phyloP scores from a whole-genome alignment of 1,284 basidiomycete species.

The Puccinia coronata region DNA sequence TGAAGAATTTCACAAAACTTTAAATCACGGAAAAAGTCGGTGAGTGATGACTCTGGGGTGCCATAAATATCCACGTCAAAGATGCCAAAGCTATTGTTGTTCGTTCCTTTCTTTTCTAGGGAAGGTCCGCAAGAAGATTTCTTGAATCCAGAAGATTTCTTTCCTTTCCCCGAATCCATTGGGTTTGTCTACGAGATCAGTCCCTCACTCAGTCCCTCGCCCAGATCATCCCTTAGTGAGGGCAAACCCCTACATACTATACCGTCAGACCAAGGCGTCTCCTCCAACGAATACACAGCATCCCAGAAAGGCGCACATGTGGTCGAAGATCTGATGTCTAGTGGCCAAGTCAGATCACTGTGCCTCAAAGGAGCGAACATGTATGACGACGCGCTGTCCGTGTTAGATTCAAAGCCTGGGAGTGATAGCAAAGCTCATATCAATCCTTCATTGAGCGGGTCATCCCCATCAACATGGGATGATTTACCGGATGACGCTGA shows the following conservation, averaged over 20 bases:
- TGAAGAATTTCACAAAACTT: constrained; percentile 19
- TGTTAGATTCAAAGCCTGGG: background rate
- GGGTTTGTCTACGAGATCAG: background rate
- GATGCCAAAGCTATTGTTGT: background rate
- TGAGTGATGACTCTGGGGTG: constrained; percentile 13
- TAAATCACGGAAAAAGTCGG: background rate
- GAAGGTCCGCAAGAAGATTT: background rate
- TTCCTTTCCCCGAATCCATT: background rate
- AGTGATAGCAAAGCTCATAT: constrained; percentile 12
- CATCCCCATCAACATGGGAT: constrained; percentile 5
- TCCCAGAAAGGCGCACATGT: background rate
- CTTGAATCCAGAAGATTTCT: constrained; percentile 29
- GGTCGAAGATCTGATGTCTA: background rate
- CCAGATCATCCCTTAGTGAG: background rate
- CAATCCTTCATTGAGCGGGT: background rate
- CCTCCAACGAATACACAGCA: no score
- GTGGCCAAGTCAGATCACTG: constrained; percentile 4
- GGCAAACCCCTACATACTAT: background rate
- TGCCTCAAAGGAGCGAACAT: background rate
- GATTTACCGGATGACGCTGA: constrained; percentile 6
- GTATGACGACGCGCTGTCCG: background rate
- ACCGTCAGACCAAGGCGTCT: background rate
- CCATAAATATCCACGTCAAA: background rate
- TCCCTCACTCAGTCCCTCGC: background rate
- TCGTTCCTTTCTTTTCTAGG: background rate